Base-by-base conservation (phyloP, 73 alveolate genomes). In the Loxodes magnus region DNA sequence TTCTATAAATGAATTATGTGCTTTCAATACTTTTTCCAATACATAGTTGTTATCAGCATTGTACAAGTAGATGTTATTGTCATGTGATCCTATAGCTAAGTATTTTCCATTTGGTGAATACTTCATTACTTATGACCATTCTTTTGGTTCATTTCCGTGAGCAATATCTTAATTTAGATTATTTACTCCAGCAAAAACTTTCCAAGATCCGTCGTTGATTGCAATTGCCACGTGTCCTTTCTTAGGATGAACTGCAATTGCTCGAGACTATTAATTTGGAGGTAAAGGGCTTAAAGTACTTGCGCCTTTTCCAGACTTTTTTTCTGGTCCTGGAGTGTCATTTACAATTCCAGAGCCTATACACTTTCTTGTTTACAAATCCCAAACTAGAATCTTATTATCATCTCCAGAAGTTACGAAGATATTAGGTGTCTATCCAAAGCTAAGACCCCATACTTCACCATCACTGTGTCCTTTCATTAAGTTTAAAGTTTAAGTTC, bases 31-130 rank as follows among this genome's bases (percentile, higher is more conserved):
- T 33, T 67, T 61, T 20, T 28, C 36, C 41, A 38, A 61, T 36
- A 72, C 37, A 57, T 84, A 84, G 71, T 64, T 52, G 46, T 84
- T 71, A 22, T 60, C 57, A 14, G 77, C 78, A 58, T 85, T 87
- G 58, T 79, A 89, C 49, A 89, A 77, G 58, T 85, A 89, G 81
- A 89, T 71, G 60, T 81, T 82, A 64, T 87, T 87, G 64, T 76
- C 91, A 41, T 84, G 88, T 23, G 96, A 90, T 34, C 98, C 98
- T 22, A 74, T 95, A 50, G 98, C 98, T 44, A 85, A 76, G 39
- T 46, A 60, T 28, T 25, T 37, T 21, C 96, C 96, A 50, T 88
- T 88, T 39, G 98, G 98, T 51, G 91, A 67, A 67, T 84, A 85
- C 29, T 44, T 52, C 19, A 85, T 54, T 59, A 68, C 90, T 59